Conservation (phyloP, 2,329 filamentous ascomycete genomes). For the Monosporascus sp. region DNA sequence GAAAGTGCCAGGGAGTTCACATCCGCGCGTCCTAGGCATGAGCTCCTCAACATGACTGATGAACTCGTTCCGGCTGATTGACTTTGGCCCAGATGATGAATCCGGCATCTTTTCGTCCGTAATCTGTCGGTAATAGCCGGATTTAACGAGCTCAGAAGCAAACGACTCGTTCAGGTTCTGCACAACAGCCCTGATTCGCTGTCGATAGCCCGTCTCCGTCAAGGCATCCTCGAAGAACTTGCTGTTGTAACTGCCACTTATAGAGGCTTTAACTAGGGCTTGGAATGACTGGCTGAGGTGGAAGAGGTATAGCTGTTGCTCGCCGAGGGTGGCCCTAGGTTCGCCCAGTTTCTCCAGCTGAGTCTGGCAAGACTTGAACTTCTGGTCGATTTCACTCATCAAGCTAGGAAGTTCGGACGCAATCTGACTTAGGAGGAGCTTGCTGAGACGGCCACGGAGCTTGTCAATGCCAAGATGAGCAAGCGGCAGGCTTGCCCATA, state of each 20-base stretch:
- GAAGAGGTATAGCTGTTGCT: constrained; percentile 44
- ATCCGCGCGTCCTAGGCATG: constrained; percentile 38
- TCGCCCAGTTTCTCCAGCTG: constrained; percentile 43
- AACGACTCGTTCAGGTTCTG: constrained; percentile 46
- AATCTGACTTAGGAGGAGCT: constrained; percentile 44
- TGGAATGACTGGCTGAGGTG: constrained; percentile 39
- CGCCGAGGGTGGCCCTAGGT: constrained; percentile 34
- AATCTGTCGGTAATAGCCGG: constrained; percentile 33
- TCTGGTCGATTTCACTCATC: constrained; percentile 35
- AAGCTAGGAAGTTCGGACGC: constrained; percentile 38
- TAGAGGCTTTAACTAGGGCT: constrained; percentile 36
- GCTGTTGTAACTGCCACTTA: constrained; percentile 47
- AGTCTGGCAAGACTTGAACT: constrained; percentile 27
- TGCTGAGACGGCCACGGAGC: constrained; percentile 44
- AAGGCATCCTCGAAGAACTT: constrained; percentile 41
- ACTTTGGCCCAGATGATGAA: background rate
- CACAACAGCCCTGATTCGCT: constrained; percentile 47
- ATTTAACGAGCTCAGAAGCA: constrained; percentile 31
- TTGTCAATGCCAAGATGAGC: constrained; percentile 39
- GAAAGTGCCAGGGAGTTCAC: constrained; percentile 56
- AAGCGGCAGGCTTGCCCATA: constrained; percentile 31
- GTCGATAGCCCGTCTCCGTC: constrained; percentile 27
- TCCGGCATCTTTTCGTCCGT: constrained; percentile 8
- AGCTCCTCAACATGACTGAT: constrained; percentile 33
- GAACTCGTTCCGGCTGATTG: constrained; percentile 28